These are phyloP conservation scores for Abrus precatorius DNA, from an alignment of 306 rosid species.

Conservation along the genomic window DNA sequence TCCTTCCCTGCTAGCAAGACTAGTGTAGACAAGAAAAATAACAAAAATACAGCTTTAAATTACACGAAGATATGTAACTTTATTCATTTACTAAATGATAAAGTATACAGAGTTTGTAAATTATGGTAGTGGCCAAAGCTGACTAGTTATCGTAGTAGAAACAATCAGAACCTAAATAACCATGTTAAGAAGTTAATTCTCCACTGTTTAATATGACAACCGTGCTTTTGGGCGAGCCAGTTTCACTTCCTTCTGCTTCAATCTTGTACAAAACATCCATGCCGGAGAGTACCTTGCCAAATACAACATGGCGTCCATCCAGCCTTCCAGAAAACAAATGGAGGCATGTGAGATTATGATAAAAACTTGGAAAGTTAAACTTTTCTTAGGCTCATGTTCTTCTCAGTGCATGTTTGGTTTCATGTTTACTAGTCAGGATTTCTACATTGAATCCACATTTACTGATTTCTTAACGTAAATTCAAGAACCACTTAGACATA, in stretches of 20 bases:
- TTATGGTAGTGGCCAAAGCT: conserved; percentile 25
- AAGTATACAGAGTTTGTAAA: conserved; percentile 42
- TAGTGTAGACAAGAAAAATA: conserved; percentile 29
- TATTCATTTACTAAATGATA: conserved; percentile 37
- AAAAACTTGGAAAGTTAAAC: conserved; percentile 1
- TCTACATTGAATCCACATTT: no score
- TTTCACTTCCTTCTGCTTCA: conserved; percentile 59
- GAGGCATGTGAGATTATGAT: conserved; percentile 25
- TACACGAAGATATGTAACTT: conserved; percentile 26
- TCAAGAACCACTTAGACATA: not conserved
- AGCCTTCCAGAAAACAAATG: conserved; percentile 62
- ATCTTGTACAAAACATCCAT: conserved; percentile 59
- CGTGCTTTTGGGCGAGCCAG: conserved; percentile 53
- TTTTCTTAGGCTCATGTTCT: not conserved
- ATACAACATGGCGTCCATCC: conserved; percentile 81
- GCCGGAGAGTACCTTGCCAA: conserved; percentile 61
- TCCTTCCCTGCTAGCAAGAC: conserved; percentile 19
- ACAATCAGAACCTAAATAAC: conserved; percentile 22
- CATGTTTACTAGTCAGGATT: no score
- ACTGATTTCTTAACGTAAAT: no score
- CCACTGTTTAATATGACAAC: conserved; percentile 58
- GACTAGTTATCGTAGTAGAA: conserved; percentile 5
- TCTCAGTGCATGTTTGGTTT: no score
- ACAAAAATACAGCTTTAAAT: conserved; percentile 17
- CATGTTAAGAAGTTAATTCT: conserved; percentile 54